Evolutionary conservation across 208 protist genomes (phyloP).

Genomic region (Naegleria lovaniensis): DNA sequence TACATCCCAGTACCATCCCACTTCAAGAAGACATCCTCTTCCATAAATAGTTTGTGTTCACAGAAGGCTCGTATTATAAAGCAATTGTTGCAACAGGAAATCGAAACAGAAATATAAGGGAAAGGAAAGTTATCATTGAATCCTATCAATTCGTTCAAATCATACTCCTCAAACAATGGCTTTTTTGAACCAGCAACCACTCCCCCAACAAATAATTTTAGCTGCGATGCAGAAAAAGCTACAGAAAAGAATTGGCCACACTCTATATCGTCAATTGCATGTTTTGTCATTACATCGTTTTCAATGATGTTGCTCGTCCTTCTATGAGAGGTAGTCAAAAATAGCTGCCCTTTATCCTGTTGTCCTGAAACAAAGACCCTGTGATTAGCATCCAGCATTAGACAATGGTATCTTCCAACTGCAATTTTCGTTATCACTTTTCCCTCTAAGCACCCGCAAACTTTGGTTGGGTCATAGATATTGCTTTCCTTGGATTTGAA

Average conservation of each 20-base stretch:
- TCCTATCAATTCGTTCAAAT: no score
- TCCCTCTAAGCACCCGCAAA: background rate
- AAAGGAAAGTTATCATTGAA: no score
- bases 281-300: background rate
- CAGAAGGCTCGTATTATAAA: no score
- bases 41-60: no score
- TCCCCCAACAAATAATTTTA: no score
- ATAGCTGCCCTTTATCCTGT: background rate
- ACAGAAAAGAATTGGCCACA: slow-evolving; percentile 1
- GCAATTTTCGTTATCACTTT: background rate
- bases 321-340: background rate
- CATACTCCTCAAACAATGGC: no score
- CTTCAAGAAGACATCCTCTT: no score
- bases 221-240: background rate
- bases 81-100: no score
- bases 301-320: background rate
- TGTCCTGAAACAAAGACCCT: background rate
- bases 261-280: background rate
- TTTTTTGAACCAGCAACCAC: no score
- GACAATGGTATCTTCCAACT: background rate
- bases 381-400: background rate
- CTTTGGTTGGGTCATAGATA: background rate
- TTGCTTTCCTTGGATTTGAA: background rate
- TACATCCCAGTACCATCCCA: no score
- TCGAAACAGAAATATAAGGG: no score